Evolutionary conservation across 1,284 basidiomycete genomes (phyloP), one percentile per base, ranked within the genome.

Genomic region (Porphyrellus sp.): DNA sequence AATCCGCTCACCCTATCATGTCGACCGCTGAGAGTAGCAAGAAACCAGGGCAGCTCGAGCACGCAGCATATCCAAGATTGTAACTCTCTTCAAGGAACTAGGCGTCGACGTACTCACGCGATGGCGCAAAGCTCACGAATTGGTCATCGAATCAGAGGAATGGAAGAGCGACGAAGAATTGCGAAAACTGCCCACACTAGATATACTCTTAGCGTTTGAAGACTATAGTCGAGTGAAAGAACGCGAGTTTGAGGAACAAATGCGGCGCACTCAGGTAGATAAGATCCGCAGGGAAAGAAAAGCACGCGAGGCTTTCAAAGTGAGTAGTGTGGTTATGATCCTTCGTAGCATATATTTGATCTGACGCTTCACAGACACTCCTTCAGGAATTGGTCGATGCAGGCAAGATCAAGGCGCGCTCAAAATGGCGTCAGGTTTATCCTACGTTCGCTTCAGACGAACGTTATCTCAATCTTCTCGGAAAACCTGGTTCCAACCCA

Each of bases 381-480:
- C 76, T 99, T 8, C 73, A 82, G 43, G 85, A 85, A 52, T 74
- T 97, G 12, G 74, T 87, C 9, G 72, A 77, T 3, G 68, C 75
- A 0, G 86, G 91, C 8, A 77, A 85, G 46, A 81, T 99, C 68
- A 85, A 81, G 46, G 85, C 93, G 7, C 82, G 86, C 27, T 83
- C 86, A 3, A 96, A 93, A 66, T 99, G 95, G 95, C 93, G 93
- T 69, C 79, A 89, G 31, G 80, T 94, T 23, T 92, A 92, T 59
- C 86, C 89, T 0, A 69, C 77, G 21, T 84, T 99, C 72, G 77
- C 78, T 23, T 75, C 85, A 28, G 92, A 98, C 62, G 75, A 80
- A 40, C 84, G 93, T n/a, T 97, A 98, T 72, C 75, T 85, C 28
- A 78, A 82, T 54, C 82, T 98, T 67, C 82, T 98, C 7, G 95